These are phyloP conservation scores for Gossypium longicalyx DNA, from an alignment of 345 rosid species.

Conservation along the genomic window DNA sequence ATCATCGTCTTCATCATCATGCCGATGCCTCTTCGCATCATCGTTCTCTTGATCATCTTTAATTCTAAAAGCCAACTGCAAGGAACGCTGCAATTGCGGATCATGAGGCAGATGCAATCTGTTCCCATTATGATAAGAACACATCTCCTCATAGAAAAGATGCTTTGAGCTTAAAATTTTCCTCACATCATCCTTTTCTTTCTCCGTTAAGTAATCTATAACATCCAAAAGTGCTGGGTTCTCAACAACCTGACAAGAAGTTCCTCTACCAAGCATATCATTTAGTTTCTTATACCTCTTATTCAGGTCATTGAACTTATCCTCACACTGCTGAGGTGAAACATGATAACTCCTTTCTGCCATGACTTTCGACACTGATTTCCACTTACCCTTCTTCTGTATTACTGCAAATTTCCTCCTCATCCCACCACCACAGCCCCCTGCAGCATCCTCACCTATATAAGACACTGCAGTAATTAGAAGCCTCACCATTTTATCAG, in stretches of 20 bases:
- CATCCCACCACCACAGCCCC: constrained; percentile 45
- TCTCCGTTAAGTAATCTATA: constrained; percentile 61
- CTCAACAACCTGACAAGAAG: constrained; percentile 89
- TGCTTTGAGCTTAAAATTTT: constrained; percentile 85
- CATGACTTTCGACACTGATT: constrained; percentile 48
- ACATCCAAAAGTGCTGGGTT: constrained; percentile 69
- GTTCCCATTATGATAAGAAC: constrained; percentile 86
- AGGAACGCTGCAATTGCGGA: constrained; percentile 66
- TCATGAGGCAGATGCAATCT: constrained; percentile 90
- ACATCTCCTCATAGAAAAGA: constrained; percentile 95
- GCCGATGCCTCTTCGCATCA: constrained; percentile 47
- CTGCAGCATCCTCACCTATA: constrained; percentile 60
- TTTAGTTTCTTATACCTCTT: constrained; percentile 44
- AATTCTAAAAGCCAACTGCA: constrained; percentile 63
- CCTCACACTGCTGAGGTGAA: constrained; percentile 96
- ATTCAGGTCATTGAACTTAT: constrained; percentile 5
- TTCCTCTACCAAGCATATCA: constrained; percentile 92
- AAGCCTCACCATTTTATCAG: constrained; percentile 89
- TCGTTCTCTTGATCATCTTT: constrained; percentile 74
- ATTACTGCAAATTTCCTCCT: constrained; percentile 69
- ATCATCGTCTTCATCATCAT: constrained; percentile 70
- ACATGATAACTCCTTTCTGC: constrained; percentile 81
- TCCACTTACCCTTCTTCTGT: constrained; percentile 71
- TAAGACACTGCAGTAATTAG: constrained; percentile 89
- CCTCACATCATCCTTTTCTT: constrained; percentile 81